Conservation (phyloP, 148 eudicot genomes). For the Heliosperma pusillum region DNA sequence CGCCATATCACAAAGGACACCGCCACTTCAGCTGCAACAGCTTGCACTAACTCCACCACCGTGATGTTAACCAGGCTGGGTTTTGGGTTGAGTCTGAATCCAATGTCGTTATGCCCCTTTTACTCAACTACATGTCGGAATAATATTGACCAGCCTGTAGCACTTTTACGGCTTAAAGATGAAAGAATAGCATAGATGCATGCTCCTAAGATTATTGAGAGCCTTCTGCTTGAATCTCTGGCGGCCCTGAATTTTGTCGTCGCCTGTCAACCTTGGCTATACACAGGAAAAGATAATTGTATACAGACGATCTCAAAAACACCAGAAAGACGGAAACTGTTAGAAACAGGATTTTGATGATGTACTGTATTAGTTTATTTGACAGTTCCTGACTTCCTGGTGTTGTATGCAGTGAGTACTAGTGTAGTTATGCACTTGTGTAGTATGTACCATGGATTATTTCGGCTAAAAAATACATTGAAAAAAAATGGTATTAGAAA, state of each 20-base stretch:
- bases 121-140: no score
- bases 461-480: no score
- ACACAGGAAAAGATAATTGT: conserved; percentile 15
- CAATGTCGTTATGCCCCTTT: no score
- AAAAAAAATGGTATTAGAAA: no score
- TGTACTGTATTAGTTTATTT: conserved; percentile 19
- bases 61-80: no score
- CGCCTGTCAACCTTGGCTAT: conserved; percentile 10
- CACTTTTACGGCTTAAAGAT: conserved; percentile 52
- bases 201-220: background rate
- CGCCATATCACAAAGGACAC: no score
- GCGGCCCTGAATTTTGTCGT: conserved; percentile 12
- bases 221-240: conserved; percentile 7
- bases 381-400: background rate
- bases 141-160: no score
- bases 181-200: conserved; percentile 46
- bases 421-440: conserved; percentile 9
- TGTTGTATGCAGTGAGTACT: conserved; percentile 24
- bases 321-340: background rate
- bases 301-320: background rate
- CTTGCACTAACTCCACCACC: no score
- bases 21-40: no score
- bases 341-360: conserved; percentile 4
- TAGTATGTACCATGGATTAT: no score
- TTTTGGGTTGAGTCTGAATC: no score